Evolutionary conservation across 179 eudicot species (phyloP).

Genomic region (Sideroxylon spinosum): DNA sequence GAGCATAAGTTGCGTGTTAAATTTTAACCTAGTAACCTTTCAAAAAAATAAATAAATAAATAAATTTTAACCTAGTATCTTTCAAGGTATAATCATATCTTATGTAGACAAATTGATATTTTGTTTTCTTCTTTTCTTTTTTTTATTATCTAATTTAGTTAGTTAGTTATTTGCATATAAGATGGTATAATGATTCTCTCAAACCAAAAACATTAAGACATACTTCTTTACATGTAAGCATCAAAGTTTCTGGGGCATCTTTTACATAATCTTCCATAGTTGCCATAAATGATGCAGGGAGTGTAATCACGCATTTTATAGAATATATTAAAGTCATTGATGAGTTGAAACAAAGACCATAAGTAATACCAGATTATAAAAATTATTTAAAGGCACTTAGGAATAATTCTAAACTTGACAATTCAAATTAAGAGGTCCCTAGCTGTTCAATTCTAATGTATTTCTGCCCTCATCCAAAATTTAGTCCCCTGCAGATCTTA

Average conservation of each 20-base stretch:
- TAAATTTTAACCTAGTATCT: too few species aligned
- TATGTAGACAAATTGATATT: too few species aligned
- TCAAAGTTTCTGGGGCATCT: constrained; percentile 25
- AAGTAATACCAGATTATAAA: background rate
- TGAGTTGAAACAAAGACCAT: background rate
- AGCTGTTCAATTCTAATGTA: constrained; percentile 33
- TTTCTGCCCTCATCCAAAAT: constrained; percentile 26
- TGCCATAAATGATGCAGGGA: constrained; percentile 26
- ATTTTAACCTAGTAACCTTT: too few species aligned
- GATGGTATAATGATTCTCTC: background rate
- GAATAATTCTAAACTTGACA: background rate
- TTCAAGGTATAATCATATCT: too few species aligned
- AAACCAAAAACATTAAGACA: background rate
- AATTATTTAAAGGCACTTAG: background rate
- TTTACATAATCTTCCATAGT: constrained; percentile 35
- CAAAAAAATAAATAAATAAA: too few species aligned
- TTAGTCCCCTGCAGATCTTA: constrained; percentile 29
- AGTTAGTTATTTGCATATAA: too few species aligned
- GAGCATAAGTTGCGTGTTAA: too few species aligned
- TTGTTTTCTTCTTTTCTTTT: too few species aligned
- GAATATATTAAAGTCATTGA: background rate
- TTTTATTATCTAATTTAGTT: too few species aligned
- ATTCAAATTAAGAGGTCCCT: background rate
- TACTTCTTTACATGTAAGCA: constrained; percentile 23
- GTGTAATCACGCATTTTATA: constrained; percentile 13